Evolutionary conservation across 2,329 filamentous ascomycete species (phyloP).

Genomic region (Fusarium palustre): DNA sequence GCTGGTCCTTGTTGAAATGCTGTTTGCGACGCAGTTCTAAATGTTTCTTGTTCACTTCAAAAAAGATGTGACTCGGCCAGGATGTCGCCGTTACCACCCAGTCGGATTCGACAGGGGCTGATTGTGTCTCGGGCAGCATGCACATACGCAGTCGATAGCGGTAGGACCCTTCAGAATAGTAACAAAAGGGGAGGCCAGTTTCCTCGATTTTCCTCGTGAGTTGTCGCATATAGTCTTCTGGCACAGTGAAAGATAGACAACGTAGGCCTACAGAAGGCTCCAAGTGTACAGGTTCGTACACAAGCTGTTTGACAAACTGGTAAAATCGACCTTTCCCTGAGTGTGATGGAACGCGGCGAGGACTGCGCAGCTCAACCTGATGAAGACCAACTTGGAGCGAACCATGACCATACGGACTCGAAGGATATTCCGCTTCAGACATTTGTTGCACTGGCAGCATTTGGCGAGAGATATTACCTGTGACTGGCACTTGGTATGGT

Average conservation of each 20-base stretch:
- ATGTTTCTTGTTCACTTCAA: constrained; percentile 73
- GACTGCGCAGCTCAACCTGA: constrained; percentile 61
- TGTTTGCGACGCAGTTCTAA: constrained; percentile 72
- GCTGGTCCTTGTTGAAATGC: constrained; percentile 80
- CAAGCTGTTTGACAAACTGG: constrained; percentile 67
- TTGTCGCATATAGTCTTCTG: constrained; percentile 50
- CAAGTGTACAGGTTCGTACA: constrained; percentile 58
- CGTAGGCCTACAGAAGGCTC: constrained; percentile 54
- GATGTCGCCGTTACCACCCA: constrained; percentile 74
- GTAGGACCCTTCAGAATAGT: constrained; percentile 64
- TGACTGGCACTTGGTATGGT: constrained; percentile 12
- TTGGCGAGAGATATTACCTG: not conserved
- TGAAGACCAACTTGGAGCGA: constrained; percentile 60
- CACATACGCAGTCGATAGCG: constrained; percentile 79
- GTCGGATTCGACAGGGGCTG: constrained; percentile 55
- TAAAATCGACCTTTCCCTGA: constrained; percentile 59
- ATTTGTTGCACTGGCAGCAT: constrained; percentile 24
- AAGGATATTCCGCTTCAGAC: constrained; percentile 54
- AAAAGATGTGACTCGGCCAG: constrained; percentile 79
- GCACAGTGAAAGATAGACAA: constrained; percentile 61
- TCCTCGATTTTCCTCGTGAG: constrained; percentile 51
- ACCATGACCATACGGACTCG: constrained; percentile 55
- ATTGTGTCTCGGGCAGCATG: constrained; percentile 32
- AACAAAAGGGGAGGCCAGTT: constrained; percentile 52
- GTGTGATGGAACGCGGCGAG: constrained; percentile 54